These are phyloP conservation scores for Corynascus novoguineensis DNA, from an alignment of 495 filamentous ascomycete species.

Conservation along the genomic window DNA sequence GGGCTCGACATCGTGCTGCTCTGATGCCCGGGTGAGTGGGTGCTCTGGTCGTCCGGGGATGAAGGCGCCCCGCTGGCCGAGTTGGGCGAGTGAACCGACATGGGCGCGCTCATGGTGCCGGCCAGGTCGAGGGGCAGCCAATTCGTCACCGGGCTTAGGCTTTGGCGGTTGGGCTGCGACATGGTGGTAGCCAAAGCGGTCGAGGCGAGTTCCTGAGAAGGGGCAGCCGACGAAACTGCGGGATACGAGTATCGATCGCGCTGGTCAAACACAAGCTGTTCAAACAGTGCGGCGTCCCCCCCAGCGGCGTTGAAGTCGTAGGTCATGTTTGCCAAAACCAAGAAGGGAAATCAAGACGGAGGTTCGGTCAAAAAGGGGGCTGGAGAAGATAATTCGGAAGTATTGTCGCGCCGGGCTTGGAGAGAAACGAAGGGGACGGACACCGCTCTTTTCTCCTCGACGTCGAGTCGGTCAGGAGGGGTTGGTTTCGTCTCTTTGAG, in stretches of 20 bases:
- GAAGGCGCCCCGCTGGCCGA: slow-evolving; percentile 37
- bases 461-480: slow-evolving; percentile 33
- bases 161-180: slow-evolving; percentile 34
- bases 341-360: slow-evolving; percentile 19
- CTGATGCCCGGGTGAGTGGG: slow-evolving; percentile 40
- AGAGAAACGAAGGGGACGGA: slow-evolving; percentile 17
- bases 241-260: slow-evolving; percentile 49
- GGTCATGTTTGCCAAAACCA: slow-evolving; percentile 44
- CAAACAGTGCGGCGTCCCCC: slow-evolving; percentile 48
- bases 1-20: slow-evolving; percentile 38
- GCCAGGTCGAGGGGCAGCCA: slow-evolving; percentile 46
- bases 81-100: slow-evolving; percentile 38
- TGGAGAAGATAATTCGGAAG: slow-evolving; percentile 30
- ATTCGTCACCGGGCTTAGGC: slow-evolving; percentile 35
- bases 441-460: slow-evolving; percentile 36
- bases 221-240: slow-evolving; percentile 37
- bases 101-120: slow-evolving; percentile 28
- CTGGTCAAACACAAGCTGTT: slow-evolving; percentile 49
- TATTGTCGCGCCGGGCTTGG: slow-evolving; percentile 26
- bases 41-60: slow-evolving; percentile 43
- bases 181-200: slow-evolving; percentile 43
- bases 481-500: no score
- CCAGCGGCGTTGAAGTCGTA: slow-evolving; percentile 50
- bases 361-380: slow-evolving; percentile 22
- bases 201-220: slow-evolving; percentile 40